Conservation (phyloP, 192 early-diverging fungal genomes). For the Cladochytrium replicatum region DNA sequence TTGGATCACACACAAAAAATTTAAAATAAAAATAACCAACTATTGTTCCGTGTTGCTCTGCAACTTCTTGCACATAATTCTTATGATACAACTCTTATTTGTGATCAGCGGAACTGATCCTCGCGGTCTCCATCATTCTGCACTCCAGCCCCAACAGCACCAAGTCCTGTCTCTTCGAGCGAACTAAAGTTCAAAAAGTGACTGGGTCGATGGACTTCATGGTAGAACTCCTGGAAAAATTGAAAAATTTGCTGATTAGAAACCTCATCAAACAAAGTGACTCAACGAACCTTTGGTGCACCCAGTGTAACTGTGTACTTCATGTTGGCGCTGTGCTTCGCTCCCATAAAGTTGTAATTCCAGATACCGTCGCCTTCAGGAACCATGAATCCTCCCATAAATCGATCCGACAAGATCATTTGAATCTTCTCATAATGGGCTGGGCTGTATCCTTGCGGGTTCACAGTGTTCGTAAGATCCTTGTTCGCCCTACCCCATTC, state of each 20-base stretch:
- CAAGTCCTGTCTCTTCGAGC: slow-evolving; percentile 32
- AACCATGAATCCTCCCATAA: slow-evolving; percentile 98
- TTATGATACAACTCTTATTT: too few relatives aligned
- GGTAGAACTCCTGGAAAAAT: slow-evolving; percentile 97
- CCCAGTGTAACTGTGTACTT: slow-evolving; percentile 82
- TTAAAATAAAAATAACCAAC: too few relatives aligned
- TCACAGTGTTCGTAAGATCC: slow-evolving; percentile 67
- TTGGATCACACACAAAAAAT: too few relatives aligned
- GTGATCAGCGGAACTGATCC: too few relatives aligned
- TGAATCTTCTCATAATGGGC: slow-evolving; percentile 93
- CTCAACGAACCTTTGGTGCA: slow-evolving; percentile 56
- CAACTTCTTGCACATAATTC: too few relatives aligned
- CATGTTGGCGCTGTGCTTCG: slow-evolving; percentile 85
- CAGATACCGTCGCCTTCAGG: slow-evolving; percentile 86
- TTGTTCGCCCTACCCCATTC: slow-evolving; percentile 95
- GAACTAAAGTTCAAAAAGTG: slow-evolving; percentile 84
- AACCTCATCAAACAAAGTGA: neutral
- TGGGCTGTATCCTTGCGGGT: slow-evolving; percentile 77
- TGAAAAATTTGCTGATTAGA: too few relatives aligned
- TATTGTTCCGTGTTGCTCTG: too few relatives aligned
- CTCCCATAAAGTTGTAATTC: slow-evolving; percentile 99
- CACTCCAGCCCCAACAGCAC: slow-evolving; percentile 29
- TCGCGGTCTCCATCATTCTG: slow-evolving; percentile 36
- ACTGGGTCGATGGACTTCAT: slow-evolving; percentile 87
- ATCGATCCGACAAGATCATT: slow-evolving; percentile 90